Evolutionary conservation across 2,329 filamentous ascomycete species (phyloP).

Genomic region (Aspergillus tubingensis): DNA sequence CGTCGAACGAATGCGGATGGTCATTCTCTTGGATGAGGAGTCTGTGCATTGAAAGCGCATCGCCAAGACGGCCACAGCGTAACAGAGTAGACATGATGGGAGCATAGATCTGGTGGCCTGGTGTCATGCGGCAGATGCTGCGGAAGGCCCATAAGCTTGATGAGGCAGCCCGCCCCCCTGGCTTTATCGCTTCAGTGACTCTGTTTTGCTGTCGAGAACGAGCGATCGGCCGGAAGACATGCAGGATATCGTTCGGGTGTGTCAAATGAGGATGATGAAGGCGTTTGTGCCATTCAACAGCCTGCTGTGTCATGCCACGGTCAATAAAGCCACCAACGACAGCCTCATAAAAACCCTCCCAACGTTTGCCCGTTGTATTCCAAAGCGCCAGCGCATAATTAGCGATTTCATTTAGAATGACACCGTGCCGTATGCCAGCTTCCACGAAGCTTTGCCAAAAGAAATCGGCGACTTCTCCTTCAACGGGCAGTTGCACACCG

Average conservation of each 20-base stretch:
- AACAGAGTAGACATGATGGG: conserved; percentile 46
- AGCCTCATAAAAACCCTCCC: conserved; percentile 38
- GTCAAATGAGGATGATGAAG: conserved; percentile 39
- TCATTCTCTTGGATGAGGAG: conserved; percentile 47
- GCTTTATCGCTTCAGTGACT: conserved; percentile 14
- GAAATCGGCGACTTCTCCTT: conserved; percentile 39
- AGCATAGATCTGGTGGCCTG: conserved; percentile 46
- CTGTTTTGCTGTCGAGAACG: conserved; percentile 21
- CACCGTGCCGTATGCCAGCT: conserved; percentile 35
- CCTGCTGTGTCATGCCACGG: conserved; percentile 31
- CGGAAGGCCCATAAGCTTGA: conserved; percentile 40
- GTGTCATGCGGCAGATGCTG: conserved; percentile 43
- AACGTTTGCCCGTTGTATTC: conserved; percentile 41
- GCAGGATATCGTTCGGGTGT: conserved; percentile 31
- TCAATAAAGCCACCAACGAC: conserved; percentile 41
- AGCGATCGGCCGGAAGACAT: conserved; percentile 31
- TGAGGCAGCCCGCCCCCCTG: conserved; percentile 13
- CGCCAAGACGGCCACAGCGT: conserved; percentile 36
- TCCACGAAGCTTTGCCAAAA: conserved; percentile 47
- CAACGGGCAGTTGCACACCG: conserved; percentile 38
- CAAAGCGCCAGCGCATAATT: conserved; percentile 45
- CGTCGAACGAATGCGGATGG: conserved; percentile 40
- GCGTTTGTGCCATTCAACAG: conserved; percentile 40
- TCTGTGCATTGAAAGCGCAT: conserved; percentile 51
- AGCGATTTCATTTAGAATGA: conserved; percentile 36